Evolutionary conservation across 2,329 filamentous ascomycete genomes (phyloP).

Genomic region (Nannizziopsis arthrosporioides): DNA sequence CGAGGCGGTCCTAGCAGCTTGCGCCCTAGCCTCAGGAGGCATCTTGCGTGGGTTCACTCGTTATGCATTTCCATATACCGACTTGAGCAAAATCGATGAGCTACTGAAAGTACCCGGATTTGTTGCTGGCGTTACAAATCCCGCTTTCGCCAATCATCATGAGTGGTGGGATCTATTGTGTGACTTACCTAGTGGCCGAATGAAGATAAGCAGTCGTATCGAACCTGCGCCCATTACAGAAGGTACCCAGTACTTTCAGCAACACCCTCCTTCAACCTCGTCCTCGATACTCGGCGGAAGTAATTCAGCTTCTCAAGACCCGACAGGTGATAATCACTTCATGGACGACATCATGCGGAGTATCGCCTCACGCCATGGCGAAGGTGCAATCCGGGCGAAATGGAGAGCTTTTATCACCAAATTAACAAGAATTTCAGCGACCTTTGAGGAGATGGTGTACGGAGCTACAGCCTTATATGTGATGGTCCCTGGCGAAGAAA

Average conservation of each 20-base stretch:
- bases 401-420: slow-evolving; percentile 92
- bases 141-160: slow-evolving; percentile 83
- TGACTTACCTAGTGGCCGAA: slow-evolving; percentile 78
- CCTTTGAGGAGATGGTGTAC: slow-evolving; percentile 92
- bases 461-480: slow-evolving; percentile 74
- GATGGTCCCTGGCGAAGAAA: slow-evolving; percentile 63
- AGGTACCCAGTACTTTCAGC: slow-evolving; percentile 75
- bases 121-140: slow-evolving; percentile 95
- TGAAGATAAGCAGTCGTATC: slow-evolving; percentile 87
- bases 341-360: slow-evolving; percentile 77
- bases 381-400: slow-evolving; percentile 79
- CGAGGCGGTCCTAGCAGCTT: slow-evolving; percentile 95
- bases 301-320: slow-evolving; percentile 40
- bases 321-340: slow-evolving; percentile 78
- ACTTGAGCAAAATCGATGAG: slow-evolving; percentile 95
- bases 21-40: slow-evolving; percentile 82
- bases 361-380: slow-evolving; percentile 74
- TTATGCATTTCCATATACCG: slow-evolving; percentile 95
- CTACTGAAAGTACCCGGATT: slow-evolving; percentile 92
- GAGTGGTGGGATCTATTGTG: slow-evolving; percentile 99
- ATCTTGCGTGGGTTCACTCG: slow-evolving; percentile 87
- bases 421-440: slow-evolving; percentile 82
- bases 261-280: slow-evolving; percentile 41
- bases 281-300: slow-evolving; percentile 17
- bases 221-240: slow-evolving; percentile 72